These are phyloP conservation scores for Helminthosporium solani DNA, from an alignment of 2,329 filamentous ascomycete species.

Conservation along the genomic window DNA sequence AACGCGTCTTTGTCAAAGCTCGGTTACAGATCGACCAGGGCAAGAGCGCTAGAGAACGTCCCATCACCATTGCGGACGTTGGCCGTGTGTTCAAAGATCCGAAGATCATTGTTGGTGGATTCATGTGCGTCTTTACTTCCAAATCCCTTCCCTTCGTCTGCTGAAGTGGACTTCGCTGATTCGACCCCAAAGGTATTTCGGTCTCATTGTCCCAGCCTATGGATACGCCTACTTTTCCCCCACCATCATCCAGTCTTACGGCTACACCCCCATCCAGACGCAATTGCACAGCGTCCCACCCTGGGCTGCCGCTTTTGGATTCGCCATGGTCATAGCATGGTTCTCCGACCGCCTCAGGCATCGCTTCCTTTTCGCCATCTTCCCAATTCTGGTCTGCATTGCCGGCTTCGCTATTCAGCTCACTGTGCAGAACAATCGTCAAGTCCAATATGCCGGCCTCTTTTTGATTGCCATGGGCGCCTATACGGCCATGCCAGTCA, in stretches of 20 bases:
- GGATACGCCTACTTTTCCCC: conserved; percentile 52
- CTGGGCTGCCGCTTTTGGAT: conserved; percentile 73
- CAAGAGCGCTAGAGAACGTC: conserved; percentile 46
- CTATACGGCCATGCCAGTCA: conserved; percentile 87
- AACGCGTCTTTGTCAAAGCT: conserved; percentile 49
- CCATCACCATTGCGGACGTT: conserved; percentile 47
- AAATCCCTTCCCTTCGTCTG: neutral
- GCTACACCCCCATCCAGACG: conserved; percentile 55
- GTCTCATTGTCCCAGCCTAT: conserved; percentile 45
- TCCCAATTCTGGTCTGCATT: conserved; percentile 68
- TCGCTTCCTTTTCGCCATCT: conserved; percentile 71
- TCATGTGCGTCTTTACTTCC: conserved; percentile 39
- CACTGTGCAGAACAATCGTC: conserved; percentile 64
- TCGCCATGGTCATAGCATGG: conserved; percentile 73
- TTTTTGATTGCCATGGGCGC: conserved; percentile 79
- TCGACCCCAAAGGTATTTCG: conserved; percentile 42
- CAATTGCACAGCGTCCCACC: conserved; percentile 58
- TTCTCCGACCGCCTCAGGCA: conserved; percentile 71
- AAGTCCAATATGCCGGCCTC: conserved; percentile 73
- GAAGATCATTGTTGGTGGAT: conserved; percentile 51
- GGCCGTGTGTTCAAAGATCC: conserved; percentile 50
- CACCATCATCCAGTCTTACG: conserved; percentile 51
- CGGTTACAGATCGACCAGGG: conserved; percentile 52
- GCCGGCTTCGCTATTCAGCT: conserved; percentile 75
- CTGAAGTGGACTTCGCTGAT: neutral